A percentile compares a stretch with the other conserved stretches of the same genome.
These are phyloP conservation scores for Cryptosporidium ryanae DNA, from an alignment of 169 alveolate species.

Conservation along the genomic window DNA sequence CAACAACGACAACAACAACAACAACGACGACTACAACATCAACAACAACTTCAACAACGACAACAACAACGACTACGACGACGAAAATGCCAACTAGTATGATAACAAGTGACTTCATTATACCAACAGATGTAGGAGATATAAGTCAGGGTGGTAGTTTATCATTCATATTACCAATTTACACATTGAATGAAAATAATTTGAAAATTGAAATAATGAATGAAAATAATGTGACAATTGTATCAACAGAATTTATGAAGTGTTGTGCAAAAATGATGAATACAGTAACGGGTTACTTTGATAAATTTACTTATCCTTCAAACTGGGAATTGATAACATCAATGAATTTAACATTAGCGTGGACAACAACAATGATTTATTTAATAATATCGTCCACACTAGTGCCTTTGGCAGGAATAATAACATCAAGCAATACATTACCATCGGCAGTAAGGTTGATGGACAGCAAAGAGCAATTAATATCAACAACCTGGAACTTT, in stretches of 20 bases:
- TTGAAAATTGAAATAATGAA: slow-evolving; percentile 11
- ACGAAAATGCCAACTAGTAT: background rate
- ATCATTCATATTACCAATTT: slow-evolving; percentile 48
- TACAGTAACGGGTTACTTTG: slow-evolving; percentile 34
- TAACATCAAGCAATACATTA: slow-evolving; percentile 5
- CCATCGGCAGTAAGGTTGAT: slow-evolving; percentile 6
- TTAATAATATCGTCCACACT: slow-evolving; percentile 42
- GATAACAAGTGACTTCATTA: slow-evolving; percentile 8
- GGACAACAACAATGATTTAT: slow-evolving; percentile 62
- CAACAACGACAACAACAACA: slow-evolving; percentile 13
- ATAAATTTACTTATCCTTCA: slow-evolving; percentile 58
- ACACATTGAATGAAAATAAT: slow-evolving; percentile 9
- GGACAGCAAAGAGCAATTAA: background rate
- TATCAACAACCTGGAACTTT: slow-evolving; percentile 49
- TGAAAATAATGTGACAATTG: slow-evolving; percentile 24
- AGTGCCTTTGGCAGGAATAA: slow-evolving; percentile 57
- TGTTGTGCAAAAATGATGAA: slow-evolving; percentile 54
- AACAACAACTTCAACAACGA: slow-evolving; percentile 24
- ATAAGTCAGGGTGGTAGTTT: slow-evolving; percentile 8
- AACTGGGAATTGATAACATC: slow-evolving; percentile 68
- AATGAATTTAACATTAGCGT: slow-evolving; percentile 52
- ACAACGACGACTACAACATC: slow-evolving; percentile 14
- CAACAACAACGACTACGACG: slow-evolving; percentile 14
- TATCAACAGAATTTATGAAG: slow-evolving; percentile 16
- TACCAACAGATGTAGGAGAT: slow-evolving; percentile 17